Evolutionary conservation across 441 rosid genomes (phyloP).

Genomic region (Macaranga tanarius): DNA sequence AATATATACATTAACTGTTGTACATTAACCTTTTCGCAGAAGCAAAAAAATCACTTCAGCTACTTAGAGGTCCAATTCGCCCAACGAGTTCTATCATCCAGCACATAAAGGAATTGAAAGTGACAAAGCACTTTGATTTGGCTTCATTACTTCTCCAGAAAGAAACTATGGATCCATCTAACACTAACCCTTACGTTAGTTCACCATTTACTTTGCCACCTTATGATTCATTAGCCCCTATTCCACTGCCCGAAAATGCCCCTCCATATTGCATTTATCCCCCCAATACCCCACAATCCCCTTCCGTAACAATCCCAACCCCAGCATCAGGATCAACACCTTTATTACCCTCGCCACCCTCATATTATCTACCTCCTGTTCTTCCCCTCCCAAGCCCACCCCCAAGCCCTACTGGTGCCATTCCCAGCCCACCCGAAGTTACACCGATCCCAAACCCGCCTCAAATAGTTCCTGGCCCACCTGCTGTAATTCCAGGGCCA

Average conservation of each 20-base stretch:
- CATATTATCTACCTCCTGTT: slow-evolving; percentile 26
- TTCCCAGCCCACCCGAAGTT: slow-evolving; percentile 36
- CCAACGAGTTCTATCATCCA: slow-evolving; percentile 22
- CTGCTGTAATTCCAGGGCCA: slow-evolving; percentile 30
- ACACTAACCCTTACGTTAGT: slow-evolving; percentile 49
- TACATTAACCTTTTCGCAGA: slow-evolving; percentile 30
- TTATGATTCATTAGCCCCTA: slow-evolving; percentile 55
- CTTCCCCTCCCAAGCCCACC: slow-evolving; percentile 41
- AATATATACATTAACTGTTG: background rate
- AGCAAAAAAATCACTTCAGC: slow-evolving; percentile 41
- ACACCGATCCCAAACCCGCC: slow-evolving; percentile 28
- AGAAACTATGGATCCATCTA: slow-evolving; percentile 40
- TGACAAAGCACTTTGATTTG: slow-evolving; percentile 36
- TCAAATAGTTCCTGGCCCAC: slow-evolving; percentile 24
- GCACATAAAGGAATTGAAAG: slow-evolving; percentile 33
- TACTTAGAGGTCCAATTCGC: slow-evolving; percentile 22
- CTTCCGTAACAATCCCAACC: slow-evolving; percentile 31
- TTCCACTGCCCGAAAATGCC: slow-evolving; percentile 44
- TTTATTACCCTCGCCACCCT: slow-evolving; percentile 23
- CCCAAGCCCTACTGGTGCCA: slow-evolving; percentile 32
- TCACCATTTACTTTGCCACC: slow-evolving; percentile 68
- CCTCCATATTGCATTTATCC: slow-evolving; percentile 69
- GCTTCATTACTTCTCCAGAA: slow-evolving; percentile 32
- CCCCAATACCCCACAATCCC: slow-evolving; percentile 49
- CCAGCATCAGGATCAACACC: slow-evolving; percentile 23